Evolutionary conservation across 1,139 yeast species (phyloP).

Genomic region (Suhomyces yuchorum): DNA sequence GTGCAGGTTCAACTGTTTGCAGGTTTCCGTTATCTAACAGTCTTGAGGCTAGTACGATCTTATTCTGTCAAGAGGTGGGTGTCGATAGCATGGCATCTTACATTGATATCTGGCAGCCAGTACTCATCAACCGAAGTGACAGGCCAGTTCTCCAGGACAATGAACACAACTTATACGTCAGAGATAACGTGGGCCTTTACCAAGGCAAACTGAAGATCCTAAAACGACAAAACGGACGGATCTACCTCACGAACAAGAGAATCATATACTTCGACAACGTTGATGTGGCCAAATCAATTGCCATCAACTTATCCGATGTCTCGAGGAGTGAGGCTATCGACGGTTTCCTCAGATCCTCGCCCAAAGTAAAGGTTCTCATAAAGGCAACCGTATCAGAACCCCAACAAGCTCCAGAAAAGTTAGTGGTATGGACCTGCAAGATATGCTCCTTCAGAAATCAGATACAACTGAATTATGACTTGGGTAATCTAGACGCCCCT

Average conservation of each 20-base stretch:
- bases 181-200: conserved; percentile 65
- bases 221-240: conserved; percentile 70
- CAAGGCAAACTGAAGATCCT: conserved; percentile 68
- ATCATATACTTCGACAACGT: conserved; percentile 69
- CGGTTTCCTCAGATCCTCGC: conserved; percentile 75
- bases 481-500: conserved; percentile 44
- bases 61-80: background rate
- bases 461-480: conserved; percentile 36
- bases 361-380: conserved; percentile 58
- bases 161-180: conserved; percentile 50
- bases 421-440: conserved; percentile 68
- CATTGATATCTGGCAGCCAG: conserved; percentile 38
- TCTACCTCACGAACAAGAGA: conserved; percentile 74
- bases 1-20: background rate
- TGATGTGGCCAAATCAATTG: conserved; percentile 48
- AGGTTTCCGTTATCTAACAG: background rate
- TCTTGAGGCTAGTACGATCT: background rate
- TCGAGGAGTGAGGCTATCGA: conserved; percentile 49
- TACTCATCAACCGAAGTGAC: conserved; percentile 45
- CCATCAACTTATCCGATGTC: conserved; percentile 51
- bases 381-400: conserved; percentile 14
- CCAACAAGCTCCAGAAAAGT: conserved; percentile 3
- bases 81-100: conserved; percentile 17
- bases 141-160: conserved; percentile 45
- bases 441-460: conserved; percentile 76